Base-by-base conservation (phyloP, 768 basidiomycete genomes). In the Lactarius deliciosus region DNA sequence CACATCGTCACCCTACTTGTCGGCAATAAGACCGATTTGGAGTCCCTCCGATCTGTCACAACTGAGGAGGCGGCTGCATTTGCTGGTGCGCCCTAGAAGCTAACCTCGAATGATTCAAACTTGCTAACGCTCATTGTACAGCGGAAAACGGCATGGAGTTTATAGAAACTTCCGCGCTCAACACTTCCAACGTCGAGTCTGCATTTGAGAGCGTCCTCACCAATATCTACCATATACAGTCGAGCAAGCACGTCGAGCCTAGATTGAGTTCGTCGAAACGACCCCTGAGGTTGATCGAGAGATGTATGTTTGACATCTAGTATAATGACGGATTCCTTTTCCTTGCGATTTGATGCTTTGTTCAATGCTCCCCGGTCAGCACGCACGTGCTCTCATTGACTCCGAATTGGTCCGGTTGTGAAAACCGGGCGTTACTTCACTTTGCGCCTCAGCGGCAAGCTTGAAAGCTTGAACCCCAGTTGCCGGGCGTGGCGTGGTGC, bases 91-190 rank as follows among this genome's bases (percentile, higher is more conserved):
- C 83, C 59, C 1, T 36, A 50, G 25, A 11, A 9, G 32, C 36
- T 54, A 9, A 56, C 50, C 22, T 28, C 18, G 30, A 18, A 61
- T 18, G 5, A 11, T 28, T 32, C 32, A 54, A 34, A 25, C 38
- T 57, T 50, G 30, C 57, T 20, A 8, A 32, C 28, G 30, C 55
- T 4, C 59, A 32, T 43, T 38, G 20, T 32, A n/a, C 18, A 61
- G 94, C 90, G 72, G 94, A 96, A 80, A 94, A 96, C 73, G 88
- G 88, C 28, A 78, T 98, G 72, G 92, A 90, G 63, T 96, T 96
- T 83, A 96, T 99, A 71, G 96, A 99, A 83, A 99, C 96, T 66
- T 99, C 96, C 74, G 96, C 96, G 80, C 88, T 98, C 85, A 95
- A 99, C 87, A 93, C 96, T 72, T 96, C 94, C 58, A 97, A 98